Conservation (phyloP, 1,139 yeast genomes). For the Geotrichum fermentans region DNA sequence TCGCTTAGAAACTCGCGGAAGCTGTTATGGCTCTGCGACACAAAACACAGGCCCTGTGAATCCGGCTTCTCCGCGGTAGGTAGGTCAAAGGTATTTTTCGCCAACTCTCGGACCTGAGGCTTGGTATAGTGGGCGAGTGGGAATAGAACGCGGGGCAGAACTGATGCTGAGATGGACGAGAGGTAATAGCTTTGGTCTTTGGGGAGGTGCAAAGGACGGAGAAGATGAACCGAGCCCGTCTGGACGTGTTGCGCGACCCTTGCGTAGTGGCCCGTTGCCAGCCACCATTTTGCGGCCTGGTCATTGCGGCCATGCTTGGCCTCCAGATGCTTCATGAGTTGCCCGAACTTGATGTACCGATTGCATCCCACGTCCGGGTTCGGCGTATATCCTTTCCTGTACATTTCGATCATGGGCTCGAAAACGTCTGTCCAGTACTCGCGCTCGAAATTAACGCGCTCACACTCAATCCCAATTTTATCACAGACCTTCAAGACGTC, state of each 20-base stretch:
- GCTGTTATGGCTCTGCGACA: slow-evolving; percentile 59
- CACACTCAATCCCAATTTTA: slow-evolving; percentile 61
- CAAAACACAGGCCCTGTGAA: slow-evolving; percentile 93
- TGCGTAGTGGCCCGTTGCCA: slow-evolving; percentile 93
- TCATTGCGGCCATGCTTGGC: slow-evolving; percentile 23
- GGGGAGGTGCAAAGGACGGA: slow-evolving; percentile 53
- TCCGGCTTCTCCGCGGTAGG: slow-evolving; percentile 78
- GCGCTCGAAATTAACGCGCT: slow-evolving; percentile 74
- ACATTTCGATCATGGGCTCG: slow-evolving; percentile 79
- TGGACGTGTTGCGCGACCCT: slow-evolving; percentile 45
- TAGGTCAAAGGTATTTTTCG: slow-evolving; percentile 46
- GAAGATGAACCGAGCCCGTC: slow-evolving; percentile 43
- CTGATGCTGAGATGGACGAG: slow-evolving; percentile 54
- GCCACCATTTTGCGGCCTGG: slow-evolving; percentile 54
- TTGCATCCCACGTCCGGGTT: slow-evolving; percentile 94
- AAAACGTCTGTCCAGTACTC: slow-evolving; percentile 93
- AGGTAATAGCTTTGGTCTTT: slow-evolving; percentile 93
- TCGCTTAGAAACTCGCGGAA: slow-evolving; percentile 74
- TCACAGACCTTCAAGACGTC: slow-evolving; percentile 67
- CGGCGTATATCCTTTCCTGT: slow-evolving; percentile 74
- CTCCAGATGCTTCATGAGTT: slow-evolving; percentile 53
- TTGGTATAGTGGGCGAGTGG: slow-evolving; percentile 79
- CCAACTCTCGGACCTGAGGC: slow-evolving; percentile 66
- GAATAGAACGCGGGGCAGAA: slow-evolving; percentile 52
- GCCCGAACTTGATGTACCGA: slow-evolving; percentile 79